Base-by-base conservation (phyloP, 345 rosid species). In the Camelina hispida region DNA sequence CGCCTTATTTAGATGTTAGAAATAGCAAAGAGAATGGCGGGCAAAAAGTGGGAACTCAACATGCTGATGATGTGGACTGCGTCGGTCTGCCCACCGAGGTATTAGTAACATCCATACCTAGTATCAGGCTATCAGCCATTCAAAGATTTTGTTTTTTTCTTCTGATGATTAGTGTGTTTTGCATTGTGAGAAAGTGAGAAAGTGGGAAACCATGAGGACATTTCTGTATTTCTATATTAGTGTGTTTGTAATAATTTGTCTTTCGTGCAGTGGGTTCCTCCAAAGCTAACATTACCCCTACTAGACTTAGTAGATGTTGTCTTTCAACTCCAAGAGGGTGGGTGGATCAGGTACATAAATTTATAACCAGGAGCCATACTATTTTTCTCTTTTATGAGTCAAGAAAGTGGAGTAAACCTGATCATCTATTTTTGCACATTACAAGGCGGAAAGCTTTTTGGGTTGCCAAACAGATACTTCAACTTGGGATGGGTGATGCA, bases 401-500 rank as follows among this genome's bases (percentile, higher is more conserved):
- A 14, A 68, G 59, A 23, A 78, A 37, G 42, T 66, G 35, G 32
- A 72, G 64, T 50, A 58, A 42, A 46, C n/a, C 47, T 74, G 47
- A 61, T 50, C 8, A 54, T 46, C 44, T 62, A 18, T 30, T 65
- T 79, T 23, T 78, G 53, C 60, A 72, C 38, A 46, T 71, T 73
- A 55, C 81, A 66, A 96, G 99, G 88, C 86, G 98, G 81, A 86
- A 96, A 81, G 96, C 97, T 17, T 96, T 96, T 76, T 93, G 99
- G 99, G 96, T 96, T 58, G 98, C 92, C 68, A 96, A 96, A 84
- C 99, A 96, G 85, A 77, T 96, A 64, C 86, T 96, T 46, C 99
- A 93, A 69, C 88, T 96, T 66, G 99, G 99, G 80, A 96, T 96
- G 99, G 97, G 99, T 5, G 99, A 96, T 85, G 99, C 99, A 30